Percentiles rank a stretch among this genome's conserved stretches.
phyloP scores from a whole-genome alignment of 768 basidiomycete genomes.

The Saitozyma sp. region DNA sequence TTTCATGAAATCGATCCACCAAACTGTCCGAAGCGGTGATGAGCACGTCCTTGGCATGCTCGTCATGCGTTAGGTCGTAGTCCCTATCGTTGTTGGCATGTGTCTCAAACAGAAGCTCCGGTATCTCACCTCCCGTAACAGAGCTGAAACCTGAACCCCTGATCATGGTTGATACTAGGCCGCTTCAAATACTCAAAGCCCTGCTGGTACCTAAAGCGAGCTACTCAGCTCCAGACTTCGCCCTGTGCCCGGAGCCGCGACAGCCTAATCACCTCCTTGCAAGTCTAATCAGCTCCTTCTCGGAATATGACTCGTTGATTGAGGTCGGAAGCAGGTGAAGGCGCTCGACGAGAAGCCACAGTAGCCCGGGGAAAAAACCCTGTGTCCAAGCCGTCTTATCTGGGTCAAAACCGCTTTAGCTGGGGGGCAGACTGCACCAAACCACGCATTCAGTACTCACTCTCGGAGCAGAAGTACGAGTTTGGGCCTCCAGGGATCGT shows the following conservation, averaged over 20 bases:
- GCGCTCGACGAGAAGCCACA: conserved; percentile 43
- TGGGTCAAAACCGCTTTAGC: background rate
- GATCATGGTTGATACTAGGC: conserved; percentile 38
- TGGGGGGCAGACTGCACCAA: no score
- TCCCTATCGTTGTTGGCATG: no score
- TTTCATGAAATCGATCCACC: conserved; percentile 31
- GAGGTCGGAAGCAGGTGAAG: conserved; percentile 14
- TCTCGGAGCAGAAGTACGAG: conserved; percentile 31
- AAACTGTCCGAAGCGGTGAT: conserved; percentile 34
- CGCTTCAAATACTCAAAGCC: conserved; percentile 25
- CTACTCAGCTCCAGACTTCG: no score
- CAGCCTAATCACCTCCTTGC: conserved; percentile 23
- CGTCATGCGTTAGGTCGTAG: conserved; percentile 26
- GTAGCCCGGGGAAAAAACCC: conserved; percentile 40
- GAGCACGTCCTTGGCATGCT: conserved; percentile 36
- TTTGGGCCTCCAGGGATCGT: conserved; percentile 42
- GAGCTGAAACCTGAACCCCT: conserved; percentile 42
- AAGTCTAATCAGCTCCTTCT: conserved; percentile 28
- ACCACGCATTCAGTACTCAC: conserved; percentile 11
- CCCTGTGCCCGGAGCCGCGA: no score
- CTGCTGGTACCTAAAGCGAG: no score
- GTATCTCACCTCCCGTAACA: conserved; percentile 36
- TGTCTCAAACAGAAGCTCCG: no score
- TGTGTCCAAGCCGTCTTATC: conserved; percentile 28
- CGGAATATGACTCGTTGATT: conserved; percentile 19